Base-by-base conservation (phyloP, 495 filamentous ascomycete species). In the Trichoderma parareesei region DNA sequence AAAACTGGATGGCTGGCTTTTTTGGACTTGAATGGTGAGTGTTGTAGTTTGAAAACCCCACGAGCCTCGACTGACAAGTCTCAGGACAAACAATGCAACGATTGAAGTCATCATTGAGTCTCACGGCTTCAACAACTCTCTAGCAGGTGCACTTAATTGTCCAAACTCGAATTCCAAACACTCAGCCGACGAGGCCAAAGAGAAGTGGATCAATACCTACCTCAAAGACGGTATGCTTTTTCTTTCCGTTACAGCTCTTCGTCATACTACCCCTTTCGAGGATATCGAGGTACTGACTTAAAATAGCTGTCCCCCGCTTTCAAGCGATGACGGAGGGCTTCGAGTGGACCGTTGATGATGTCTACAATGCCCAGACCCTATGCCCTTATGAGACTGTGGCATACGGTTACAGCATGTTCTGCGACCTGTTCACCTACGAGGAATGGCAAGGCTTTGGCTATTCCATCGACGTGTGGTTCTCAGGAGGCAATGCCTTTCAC, bases 401-500 rank as follows among this genome's bases (percentile, higher is more conserved):
- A 44, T 79, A 87, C 61, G 86, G 85, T 49, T 88, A 80, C 73
- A 90, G 88, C 4, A 75, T 75, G 0, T 92, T 93, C 76, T 96
- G 91, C 68, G 68, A 72, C 16, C 78, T 93, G 13, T 94, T 93
- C 77, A 88, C 81, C 0, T 73, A 80, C 27, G 70, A 78, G 0
- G 90, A 94, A 71, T 96, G 89, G 89, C 67, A 77, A 7, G 75
- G 86, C 20, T 96, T 92, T 70, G 83, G 88, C 67, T 93, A 93
- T 73, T 85, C 78, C 35, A 67, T 85, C 41, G 87, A 89, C 65
- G 71, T 90, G 38, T 72, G 74, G 40, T 90, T 86, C 74, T 81
- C 83, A 63, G 84, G 85, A 53, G 75, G 81, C 66, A 77, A 78
- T 60, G 81, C 73, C 65, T 87, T 83, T 69, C 83, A 82, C n/a